phyloP scores from a whole-genome alignment of 495 filamentous ascomycete genomes.

The Penicillium subrubescens region DNA sequence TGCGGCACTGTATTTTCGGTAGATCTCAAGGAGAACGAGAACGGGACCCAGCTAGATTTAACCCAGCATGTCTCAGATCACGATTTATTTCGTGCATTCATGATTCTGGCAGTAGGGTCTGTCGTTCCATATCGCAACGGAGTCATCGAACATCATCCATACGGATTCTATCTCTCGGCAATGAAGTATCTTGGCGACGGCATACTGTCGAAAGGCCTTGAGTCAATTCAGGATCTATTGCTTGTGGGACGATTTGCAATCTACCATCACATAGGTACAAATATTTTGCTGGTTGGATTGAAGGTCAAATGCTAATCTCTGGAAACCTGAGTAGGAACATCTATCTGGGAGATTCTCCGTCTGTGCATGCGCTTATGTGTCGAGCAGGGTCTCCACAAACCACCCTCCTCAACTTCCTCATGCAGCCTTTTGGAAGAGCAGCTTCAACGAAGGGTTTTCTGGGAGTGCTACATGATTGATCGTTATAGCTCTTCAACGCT shows the following conservation, averaged over 20 bases:
- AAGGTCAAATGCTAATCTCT: not conserved
- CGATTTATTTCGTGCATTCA: constrained; percentile 27
- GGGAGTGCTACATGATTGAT: constrained; percentile 37
- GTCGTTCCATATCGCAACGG: constrained; percentile 26
- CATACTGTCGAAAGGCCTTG: constrained; percentile 25
- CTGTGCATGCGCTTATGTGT: constrained; percentile 33
- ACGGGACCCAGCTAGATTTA: not conserved
- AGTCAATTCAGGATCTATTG: constrained; percentile 33
- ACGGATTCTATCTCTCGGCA: constrained; percentile 32
- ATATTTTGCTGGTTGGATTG: not conserved
- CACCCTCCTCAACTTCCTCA: not conserved
- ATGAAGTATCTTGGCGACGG: constrained; percentile 24
- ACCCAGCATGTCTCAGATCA: constrained; percentile 11
- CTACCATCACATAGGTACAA: constrained; percentile 32
- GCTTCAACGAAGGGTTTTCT: constrained; percentile 31
- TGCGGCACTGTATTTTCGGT: constrained; percentile 14
- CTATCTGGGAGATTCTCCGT: constrained; percentile 32
- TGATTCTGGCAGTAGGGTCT: constrained; percentile 33
- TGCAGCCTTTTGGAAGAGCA: constrained; percentile 25
- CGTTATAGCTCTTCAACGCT: constrained; percentile 35
- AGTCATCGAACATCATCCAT: constrained; percentile 25
- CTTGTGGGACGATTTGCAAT: constrained; percentile 33
- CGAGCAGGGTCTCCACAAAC: constrained; percentile 30
- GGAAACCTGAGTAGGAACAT: constrained; percentile 18
- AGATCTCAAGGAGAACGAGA: not conserved